Base-by-base conservation (phyloP, 2,329 filamentous ascomycete genomes). In the Plenodomus tracheiphilus region DNA sequence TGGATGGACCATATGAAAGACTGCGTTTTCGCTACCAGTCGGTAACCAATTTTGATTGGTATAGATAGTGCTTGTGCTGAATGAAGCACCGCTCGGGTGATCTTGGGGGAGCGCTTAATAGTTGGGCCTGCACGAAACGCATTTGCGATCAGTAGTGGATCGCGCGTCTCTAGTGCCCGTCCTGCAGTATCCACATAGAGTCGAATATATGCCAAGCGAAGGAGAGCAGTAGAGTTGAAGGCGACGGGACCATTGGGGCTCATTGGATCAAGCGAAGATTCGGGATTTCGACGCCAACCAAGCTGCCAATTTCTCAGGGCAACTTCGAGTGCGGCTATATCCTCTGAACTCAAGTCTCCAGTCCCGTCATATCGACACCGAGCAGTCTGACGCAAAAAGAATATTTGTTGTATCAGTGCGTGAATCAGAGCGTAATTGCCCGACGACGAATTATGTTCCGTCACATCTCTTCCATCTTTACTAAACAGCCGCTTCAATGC, bases 401-500 rank as follows among this genome's bases (percentile, higher is more conserved):
- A 89, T 15, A 90, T 85, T 53, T 89, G 85, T 59, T 90, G 87
- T 10, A 89, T 80, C 19, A 91, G 68, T 3, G 85, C 86, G 61
- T 89, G 86, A 2, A 90, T 86, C 28, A 91, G 75, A 7, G 88
- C 81, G 56, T 90, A 89, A 59, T 87, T 87, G 1, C 86, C 87
- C 6, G 66, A 60, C 7, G 65, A 66, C 1, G 67, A 68, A 20
- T 62, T 69, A 28, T 51, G 58, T 37, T 69, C 58, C 2, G 68
- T 69, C 13, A 70, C 58, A 28, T 70, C 63, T 16, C 64, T 49
- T 6, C 68, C 67, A 32, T 63, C 55, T 43, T 62, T 65, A 1
- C 65, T 66, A 30, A 72, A 72, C 2, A 72, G 55, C n/a, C 54
- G 60, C 37, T 66, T 64, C 8, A 71, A 46, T 3, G 69, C 69